Base-by-base conservation (phyloP, 441 rosid genomes). In the Populus trichocarpa region DNA sequence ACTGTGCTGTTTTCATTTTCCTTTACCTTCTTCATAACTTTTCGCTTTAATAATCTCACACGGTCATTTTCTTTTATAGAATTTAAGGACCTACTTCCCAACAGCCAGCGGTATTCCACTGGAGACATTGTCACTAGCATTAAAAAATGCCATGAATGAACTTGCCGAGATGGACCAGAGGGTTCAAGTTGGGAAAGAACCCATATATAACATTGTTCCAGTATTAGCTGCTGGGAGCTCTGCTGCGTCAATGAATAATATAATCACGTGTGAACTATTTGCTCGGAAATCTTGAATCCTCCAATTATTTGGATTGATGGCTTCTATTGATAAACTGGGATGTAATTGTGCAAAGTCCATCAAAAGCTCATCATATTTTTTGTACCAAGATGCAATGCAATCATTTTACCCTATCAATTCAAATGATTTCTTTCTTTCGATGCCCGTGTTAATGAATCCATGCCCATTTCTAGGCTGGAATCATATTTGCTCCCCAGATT, bases 231-330 rank as follows among this genome's bases (percentile, higher is more conserved):
- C 89, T 70, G 97, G 98, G 32, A 85, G 71, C 75, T 86, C 86
- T 33, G 83, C 90, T 36, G 82, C 85, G 40, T 82, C 87, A 18
- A 86, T 91, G 78, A 86, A 93, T 69, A 85, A 90, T 83, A 35
- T 90, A 74, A 82, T 95, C 81, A 85, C 95, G 9, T 91, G 92
- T 64, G 97, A 92, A 79, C 81, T 93, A 74, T 81, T 91, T 42
- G 88, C 90, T 16, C 84, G 77, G 78, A 91, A 85, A 83, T 87
- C 84, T 22, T 90, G 88, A 86, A 69, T 59, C 69, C 18, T 8
- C 20, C 71, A 72, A 18, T 6, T 28, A 11, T 61, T 14, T 36
- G 12, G 69, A 10, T 67, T 18, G 4, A 2, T 22, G 26, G 61
- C 79, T 7, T 71, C 63, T 36, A 23, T 33, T 32, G 22, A 35